A percentile compares a stretch with the other conserved stretches of the same genome.
Conservation (phyloP, 805 yeast genomes). For the Sugiyamaella qingdaonensis region DNA sequence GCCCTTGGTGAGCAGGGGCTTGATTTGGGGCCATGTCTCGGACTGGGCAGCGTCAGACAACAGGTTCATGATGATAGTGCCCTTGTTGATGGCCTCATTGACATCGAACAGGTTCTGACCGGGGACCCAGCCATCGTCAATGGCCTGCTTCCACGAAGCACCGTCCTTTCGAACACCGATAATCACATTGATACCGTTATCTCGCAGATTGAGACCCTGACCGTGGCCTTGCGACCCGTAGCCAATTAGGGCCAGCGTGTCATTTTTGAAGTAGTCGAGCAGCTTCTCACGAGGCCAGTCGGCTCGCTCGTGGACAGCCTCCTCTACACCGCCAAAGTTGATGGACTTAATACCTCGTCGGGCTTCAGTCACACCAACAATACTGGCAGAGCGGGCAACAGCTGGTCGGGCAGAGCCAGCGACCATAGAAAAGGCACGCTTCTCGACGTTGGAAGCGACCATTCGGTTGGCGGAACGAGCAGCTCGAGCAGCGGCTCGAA, state of each 20-base stretch:
- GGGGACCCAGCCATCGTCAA: constrained; percentile 99
- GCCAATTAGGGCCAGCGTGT: constrained; percentile 95
- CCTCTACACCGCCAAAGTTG: constrained; percentile 94
- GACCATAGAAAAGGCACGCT: constrained; percentile 59
- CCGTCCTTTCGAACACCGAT: constrained; percentile 98
- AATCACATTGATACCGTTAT: constrained; percentile 96
- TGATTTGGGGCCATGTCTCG: constrained; percentile 87
- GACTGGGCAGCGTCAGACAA: constrained; percentile 99
- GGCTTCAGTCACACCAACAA: constrained; percentile 43
- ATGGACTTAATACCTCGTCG: constrained; percentile 94
- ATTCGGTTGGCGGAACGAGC: constrained; percentile 42
- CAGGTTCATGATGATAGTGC: constrained; percentile 96
- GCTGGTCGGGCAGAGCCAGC: constrained; percentile 48
- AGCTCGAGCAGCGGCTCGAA: constrained; percentile 33
- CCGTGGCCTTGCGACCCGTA: constrained; percentile 99
- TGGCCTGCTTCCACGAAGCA: constrained; percentile 99
- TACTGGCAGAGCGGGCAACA: constrained; percentile 43
- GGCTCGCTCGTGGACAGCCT: constrained; percentile 95
- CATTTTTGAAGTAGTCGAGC: constrained; percentile 94
- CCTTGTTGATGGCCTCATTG: constrained; percentile 84
- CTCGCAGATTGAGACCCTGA: constrained; percentile 98
- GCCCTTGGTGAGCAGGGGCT: constrained; percentile 92
- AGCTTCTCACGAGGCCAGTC: constrained; percentile 99
- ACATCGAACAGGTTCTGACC: constrained; percentile 97
- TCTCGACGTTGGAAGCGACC: constrained; percentile 37